Base-by-base conservation (phyloP, 805 yeast species). In the Candida nanaspora region DNA sequence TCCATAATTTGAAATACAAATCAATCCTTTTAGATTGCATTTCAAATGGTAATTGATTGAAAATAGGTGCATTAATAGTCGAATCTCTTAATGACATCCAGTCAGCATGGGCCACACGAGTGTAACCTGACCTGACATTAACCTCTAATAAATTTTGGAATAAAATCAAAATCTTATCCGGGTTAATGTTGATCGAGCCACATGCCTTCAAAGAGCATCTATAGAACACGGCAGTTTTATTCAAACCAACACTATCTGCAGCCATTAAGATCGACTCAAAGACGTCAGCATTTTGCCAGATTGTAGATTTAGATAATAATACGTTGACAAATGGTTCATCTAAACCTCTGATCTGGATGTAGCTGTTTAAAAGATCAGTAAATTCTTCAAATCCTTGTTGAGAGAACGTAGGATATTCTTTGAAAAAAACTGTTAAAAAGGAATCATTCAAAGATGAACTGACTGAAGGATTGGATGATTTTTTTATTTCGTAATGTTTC, bases 271-370 rank as follows among this genome's bases (percentile, higher is more conserved):
- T 67, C 37, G 80, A 80, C 46, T 79, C 76, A 42, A 82, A 74
- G n/a, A 83, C 79, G 4, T 65, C 64, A 48, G 73, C 68, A 53
- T 80, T 80, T 35, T 68, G 67, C 94, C 95, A 85, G 44, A 68
- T 64, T 30, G 74, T 72, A 39, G 78, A 72, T 51, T 79, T 79
- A 25, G 82, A 73, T 41, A 86, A 67, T 35, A 85, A 68, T 39
- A 86, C 82, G 58, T 86, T 86, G 63, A 86, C 76, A 55, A 86
- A 86, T n/a, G 86, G 82, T 56, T 85, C 91, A 60, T 85, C 93
- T 45, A 82, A 69, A 15, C 70, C 66, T 49, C 75, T 78, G 45
- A 78, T 66, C 31, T 68, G 69, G 40, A 78, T 69, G 56, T 83
- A 82, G 16, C 66, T 58, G 16, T 69, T 59, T 41, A 84, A 75